Percentiles rank a stretch among this genome's conserved stretches.
Conservation (phyloP, 2,329 filamentous ascomycete genomes). For the Monascus ruber region DNA sequence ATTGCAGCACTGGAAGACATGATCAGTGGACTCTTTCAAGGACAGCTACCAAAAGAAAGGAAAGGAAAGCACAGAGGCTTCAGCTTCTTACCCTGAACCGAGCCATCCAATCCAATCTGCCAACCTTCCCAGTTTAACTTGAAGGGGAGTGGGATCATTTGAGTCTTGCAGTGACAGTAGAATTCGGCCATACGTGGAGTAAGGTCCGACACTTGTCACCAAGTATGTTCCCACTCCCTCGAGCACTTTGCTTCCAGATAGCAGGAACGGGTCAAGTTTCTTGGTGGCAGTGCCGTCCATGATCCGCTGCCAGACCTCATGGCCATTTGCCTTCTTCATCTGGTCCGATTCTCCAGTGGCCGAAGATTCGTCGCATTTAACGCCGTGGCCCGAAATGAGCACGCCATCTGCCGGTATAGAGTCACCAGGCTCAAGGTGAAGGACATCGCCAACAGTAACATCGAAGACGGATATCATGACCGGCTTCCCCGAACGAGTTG, state of each 20-base stretch:
- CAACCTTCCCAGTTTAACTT: conserved; percentile 63
- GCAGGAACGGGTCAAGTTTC: conserved; percentile 59
- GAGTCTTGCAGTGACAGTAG: conserved; percentile 63
- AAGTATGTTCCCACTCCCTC: conserved; percentile 66
- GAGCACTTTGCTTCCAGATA: conserved; percentile 69
- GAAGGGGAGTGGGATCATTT: conserved; percentile 63
- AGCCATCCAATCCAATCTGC: conserved; percentile 69
- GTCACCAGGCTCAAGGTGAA: conserved; percentile 59
- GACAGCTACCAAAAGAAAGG: too few species aligned
- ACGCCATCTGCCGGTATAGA: conserved; percentile 60
- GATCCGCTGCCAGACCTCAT: conserved; percentile 48
- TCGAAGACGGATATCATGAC: conserved; percentile 54
- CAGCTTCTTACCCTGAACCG: conserved; percentile 46
- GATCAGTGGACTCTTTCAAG: too few species aligned
- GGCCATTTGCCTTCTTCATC: conserved; percentile 53
- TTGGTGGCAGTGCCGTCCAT: conserved; percentile 41
- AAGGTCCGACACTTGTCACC: conserved; percentile 60
- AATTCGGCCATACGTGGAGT: conserved; percentile 65
- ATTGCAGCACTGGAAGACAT: conserved; percentile 45
- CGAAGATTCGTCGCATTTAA: conserved; percentile 64
- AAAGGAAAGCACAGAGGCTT: too few species aligned
- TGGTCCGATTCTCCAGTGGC: conserved; percentile 64
- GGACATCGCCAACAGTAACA: conserved; percentile 57
- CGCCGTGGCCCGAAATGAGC: conserved; percentile 53
- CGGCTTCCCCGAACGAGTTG: conserved; percentile 55